Evolutionary conservation across 2,329 filamentous ascomycete species (phyloP).

Genomic region (Arachnopeziza araneosa): DNA sequence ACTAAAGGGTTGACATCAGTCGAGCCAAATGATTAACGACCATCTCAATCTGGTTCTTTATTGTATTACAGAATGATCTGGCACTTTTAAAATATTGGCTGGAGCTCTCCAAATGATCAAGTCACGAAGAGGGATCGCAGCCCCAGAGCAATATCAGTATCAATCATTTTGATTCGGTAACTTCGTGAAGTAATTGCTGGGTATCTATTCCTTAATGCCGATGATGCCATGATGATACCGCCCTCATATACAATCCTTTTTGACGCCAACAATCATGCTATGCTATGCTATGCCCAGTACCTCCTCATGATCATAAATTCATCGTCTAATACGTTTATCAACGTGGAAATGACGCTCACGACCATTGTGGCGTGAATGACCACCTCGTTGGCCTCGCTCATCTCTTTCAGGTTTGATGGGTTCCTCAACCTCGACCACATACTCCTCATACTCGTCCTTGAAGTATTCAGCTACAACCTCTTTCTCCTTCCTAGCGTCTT

Average conservation of each 20-base stretch:
- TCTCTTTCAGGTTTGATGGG: constrained; percentile 20
- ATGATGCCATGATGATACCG: neutral
- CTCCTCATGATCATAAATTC: neutral
- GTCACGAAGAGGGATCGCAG: neutral
- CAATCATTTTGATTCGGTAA: constrained; percentile 1
- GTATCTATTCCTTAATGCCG: neutral
- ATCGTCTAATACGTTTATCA: constrained; percentile 1
- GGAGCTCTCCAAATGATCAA: neutral
- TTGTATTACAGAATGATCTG: too few species aligned
- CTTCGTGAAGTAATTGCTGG: neutral
- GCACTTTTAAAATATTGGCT: neutral
- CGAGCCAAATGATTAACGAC: too few species aligned
- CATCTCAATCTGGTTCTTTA: too few species aligned
- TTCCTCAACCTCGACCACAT: constrained; percentile 73
- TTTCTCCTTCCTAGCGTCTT: constrained; percentile 67
- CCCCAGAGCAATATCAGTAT: neutral
- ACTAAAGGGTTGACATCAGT: constrained; percentile 1
- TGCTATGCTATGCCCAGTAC: neutral
- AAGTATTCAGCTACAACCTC: constrained; percentile 63
- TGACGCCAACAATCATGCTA: neutral
- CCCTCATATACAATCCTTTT: neutral
- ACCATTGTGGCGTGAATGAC: constrained; percentile 1
- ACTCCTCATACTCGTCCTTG: constrained; percentile 69
- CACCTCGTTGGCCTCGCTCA: constrained; percentile 11
- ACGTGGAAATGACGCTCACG: neutral